A percentile compares a stretch with the other conserved stretches of the same genome.
phyloP scores from a whole-genome alignment of 2,329 filamentous ascomycete genomes.

The Verticillium nonalfalfae region DNA sequence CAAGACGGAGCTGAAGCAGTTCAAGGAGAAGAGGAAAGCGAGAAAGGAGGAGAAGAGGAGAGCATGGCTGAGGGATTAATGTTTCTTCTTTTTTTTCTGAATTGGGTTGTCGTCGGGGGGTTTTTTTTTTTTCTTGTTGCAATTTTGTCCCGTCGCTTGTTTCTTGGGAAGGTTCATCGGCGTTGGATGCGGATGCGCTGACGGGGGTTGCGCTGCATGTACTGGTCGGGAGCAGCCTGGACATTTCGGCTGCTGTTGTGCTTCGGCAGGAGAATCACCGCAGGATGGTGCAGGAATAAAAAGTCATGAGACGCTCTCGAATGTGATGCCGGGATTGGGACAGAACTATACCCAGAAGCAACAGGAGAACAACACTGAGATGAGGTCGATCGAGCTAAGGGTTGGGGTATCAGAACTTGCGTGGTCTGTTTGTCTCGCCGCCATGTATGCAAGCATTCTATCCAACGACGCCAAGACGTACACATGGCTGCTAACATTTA shows the following conservation, averaged over 20 bases:
- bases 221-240: not conserved
- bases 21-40: constrained; percentile 81
- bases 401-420: constrained; percentile 7
- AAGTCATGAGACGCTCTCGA: not conserved
- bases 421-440: not conserved
- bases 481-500: constrained; percentile 1
- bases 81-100: not conserved
- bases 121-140: not conserved
- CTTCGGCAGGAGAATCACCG: not conserved
- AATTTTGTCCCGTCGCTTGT: too few species aligned
- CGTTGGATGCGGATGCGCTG: not conserved
- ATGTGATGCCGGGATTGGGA: not conserved
- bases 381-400: not conserved
- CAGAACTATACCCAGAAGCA: not conserved
- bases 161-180: not conserved
- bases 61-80: constrained; percentile 82
- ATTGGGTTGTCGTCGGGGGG: not conserved
- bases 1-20: constrained; percentile 83
- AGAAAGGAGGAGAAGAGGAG: constrained; percentile 92
- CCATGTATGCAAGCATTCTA: too few species aligned
- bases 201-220: not conserved
- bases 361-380: not conserved
- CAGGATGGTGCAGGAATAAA: not conserved
- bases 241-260: not conserved
- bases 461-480: not conserved